Evolutionary conservation across 345 rosid genomes (phyloP).

Genomic region (Eucalyptus tenuipes): DNA sequence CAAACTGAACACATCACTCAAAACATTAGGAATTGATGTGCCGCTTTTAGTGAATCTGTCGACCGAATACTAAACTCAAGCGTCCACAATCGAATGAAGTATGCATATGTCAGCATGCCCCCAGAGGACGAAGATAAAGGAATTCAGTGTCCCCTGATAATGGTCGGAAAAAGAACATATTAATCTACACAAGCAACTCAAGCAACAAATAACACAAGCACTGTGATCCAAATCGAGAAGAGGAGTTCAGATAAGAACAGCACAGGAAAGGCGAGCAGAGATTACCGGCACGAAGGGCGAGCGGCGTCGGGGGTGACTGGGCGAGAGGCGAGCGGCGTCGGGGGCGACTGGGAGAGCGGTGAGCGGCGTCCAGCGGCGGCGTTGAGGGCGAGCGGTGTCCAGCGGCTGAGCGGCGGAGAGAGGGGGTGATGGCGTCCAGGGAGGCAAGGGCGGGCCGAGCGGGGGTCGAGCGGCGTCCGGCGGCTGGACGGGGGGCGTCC

Average conservation of each 20-base stretch:
- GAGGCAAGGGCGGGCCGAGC: too few relatives aligned
- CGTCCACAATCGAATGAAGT: background rate
- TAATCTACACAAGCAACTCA: background rate
- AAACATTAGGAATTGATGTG: background rate
- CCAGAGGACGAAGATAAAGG: background rate
- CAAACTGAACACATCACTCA: background rate
- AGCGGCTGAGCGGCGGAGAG: too few relatives aligned
- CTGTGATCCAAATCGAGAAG: background rate
- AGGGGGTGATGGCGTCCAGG: too few relatives aligned
- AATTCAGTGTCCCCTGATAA: background rate
- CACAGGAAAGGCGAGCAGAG: too few relatives aligned
- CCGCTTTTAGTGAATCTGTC: background rate
- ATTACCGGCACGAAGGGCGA: too few relatives aligned
- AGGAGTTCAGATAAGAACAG: background rate
- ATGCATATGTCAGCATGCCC: background rate
- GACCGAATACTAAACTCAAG: background rate
- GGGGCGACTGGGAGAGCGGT: too few relatives aligned
- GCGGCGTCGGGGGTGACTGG: too few relatives aligned
- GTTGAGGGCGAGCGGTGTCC: too few relatives aligned
- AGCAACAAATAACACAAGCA: background rate
- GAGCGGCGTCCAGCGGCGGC: too few relatives aligned
- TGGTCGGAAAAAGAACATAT: background rate
- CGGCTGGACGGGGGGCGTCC: too few relatives aligned
- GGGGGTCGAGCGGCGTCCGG: too few relatives aligned
- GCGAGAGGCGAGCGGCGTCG: too few relatives aligned